Percentiles rank a stretch among this genome's conserved stretches.
Conservation (phyloP, 83 land plant species). For the Diphasiastrum complanatum region DNA sequence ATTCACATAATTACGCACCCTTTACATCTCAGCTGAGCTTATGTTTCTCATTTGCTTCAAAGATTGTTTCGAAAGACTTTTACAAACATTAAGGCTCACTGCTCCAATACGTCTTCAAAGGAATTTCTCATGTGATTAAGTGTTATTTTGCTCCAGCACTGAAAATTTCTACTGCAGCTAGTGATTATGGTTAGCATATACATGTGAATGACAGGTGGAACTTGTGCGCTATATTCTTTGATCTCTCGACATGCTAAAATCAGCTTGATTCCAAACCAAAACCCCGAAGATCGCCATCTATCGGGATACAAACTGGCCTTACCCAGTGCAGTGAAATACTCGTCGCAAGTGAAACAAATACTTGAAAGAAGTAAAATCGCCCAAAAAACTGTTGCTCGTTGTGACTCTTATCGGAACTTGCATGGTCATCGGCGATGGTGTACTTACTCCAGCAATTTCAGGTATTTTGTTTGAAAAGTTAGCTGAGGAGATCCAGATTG, state of each 20-base stretch:
- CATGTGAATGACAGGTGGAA: conserved; percentile 18
- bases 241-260: conserved; percentile 24
- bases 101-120: no score
- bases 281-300: conserved; percentile 25
- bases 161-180: neutral
- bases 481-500: neutral
- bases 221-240: conserved; percentile 29
- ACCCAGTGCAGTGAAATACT: conserved; percentile 2
- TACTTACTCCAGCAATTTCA: conserved; percentile 31
- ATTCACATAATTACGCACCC: no score
- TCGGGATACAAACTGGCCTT: conserved; percentile 16
- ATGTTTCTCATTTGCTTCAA: no score
- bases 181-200: neutral
- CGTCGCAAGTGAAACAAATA: conserved; percentile 1
- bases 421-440: conserved; percentile 34
- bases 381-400: conserved; percentile 13
- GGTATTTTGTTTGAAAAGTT: conserved; percentile 7
- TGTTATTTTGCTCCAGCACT: neutral
- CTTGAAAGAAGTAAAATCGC: conserved; percentile 23
- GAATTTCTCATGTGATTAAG: no score
- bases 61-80: no score
- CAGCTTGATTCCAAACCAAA: conserved; percentile 18
- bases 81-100: no score
- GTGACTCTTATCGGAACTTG: conserved; percentile 22
- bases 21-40: no score